Evolutionary conservation across 805 yeast species (phyloP).

Genomic region (Hanseniaspora nectarophila): DNA sequence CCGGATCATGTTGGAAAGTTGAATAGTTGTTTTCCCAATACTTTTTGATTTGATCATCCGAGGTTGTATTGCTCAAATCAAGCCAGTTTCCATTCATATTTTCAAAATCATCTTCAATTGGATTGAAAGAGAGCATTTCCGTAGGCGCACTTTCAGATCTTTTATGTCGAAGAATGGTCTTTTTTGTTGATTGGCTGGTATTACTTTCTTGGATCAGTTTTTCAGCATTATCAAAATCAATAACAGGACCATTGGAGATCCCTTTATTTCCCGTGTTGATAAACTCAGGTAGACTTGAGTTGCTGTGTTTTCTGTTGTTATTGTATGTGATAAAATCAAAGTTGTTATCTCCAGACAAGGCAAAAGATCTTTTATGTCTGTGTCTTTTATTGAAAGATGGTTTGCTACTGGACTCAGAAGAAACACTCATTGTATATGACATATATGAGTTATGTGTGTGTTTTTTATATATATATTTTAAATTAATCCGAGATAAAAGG

Average conservation of each 20-base stretch:
- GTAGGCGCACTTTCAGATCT: conserved; percentile 50
- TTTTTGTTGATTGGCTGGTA: not conserved
- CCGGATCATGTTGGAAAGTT: not conserved
- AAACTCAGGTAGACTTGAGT: conserved; percentile 5
- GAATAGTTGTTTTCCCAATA: conserved; percentile 7
- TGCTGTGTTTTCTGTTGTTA: conserved; percentile 3
- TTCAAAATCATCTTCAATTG: not conserved
- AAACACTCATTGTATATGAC: not conserved
- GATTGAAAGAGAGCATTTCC: conserved; percentile 27
- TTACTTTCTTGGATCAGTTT: not conserved
- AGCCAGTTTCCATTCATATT: conserved; percentile 17
- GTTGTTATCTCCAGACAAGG: conserved; percentile 79
- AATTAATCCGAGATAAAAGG: no score
- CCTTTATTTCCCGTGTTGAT: not conserved
- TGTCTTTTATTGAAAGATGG: conserved; percentile 40
- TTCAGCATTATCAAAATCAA: conserved; percentile 37
- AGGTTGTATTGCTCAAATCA: conserved; percentile 2
- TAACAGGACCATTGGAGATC: conserved; percentile 30
- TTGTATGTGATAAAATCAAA: conserved; percentile 24
- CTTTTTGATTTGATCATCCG: not conserved
- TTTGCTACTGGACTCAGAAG: conserved; percentile 17
- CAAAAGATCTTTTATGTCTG: conserved; percentile 75
- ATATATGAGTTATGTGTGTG: not conserved
- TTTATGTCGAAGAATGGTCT: conserved; percentile 31
- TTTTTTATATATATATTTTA: not conserved